phyloP scores from a whole-genome alignment of 2,329 filamentous ascomycete genomes.

The Decorospora gaudefroyi region DNA sequence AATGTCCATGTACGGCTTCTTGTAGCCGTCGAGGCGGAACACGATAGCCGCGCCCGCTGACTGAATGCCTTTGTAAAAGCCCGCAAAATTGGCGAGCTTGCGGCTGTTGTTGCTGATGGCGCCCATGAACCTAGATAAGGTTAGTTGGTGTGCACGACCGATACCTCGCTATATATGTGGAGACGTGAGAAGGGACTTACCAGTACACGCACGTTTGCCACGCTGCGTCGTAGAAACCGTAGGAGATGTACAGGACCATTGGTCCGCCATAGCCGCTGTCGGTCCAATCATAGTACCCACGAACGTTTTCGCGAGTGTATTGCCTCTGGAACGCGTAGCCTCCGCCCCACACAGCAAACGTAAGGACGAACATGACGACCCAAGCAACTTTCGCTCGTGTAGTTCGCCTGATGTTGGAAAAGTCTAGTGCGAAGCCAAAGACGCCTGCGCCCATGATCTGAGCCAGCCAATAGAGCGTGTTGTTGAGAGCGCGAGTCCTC shows the following conservation, averaged over 20 bases:
- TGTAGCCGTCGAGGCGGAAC: constrained; percentile 66
- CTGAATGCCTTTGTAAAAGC: constrained; percentile 85
- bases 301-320: constrained; percentile 51
- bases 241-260: constrained; percentile 86
- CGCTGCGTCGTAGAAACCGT: constrained; percentile 81
- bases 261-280: constrained; percentile 70
- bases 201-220: constrained; percentile 92
- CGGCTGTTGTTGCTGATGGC: constrained; percentile 86
- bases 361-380: constrained; percentile 65
- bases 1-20: constrained; percentile 65
- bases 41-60: constrained; percentile 77
- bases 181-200: constrained; percentile 50
- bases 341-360: constrained; percentile 77
- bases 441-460: constrained; percentile 74
- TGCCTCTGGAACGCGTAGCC: constrained; percentile 73
- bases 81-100: constrained; percentile 85
- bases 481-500: constrained; percentile 73
- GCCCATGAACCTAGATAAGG: constrained; percentile 73
- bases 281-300: constrained; percentile 62
- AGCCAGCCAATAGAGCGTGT: constrained; percentile 71
- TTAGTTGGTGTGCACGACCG: too few species aligned
- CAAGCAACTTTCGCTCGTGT: constrained; percentile 67
- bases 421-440: constrained; percentile 71
- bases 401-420: constrained; percentile 58
- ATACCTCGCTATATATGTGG: too few species aligned